Conservation (phyloP, 495 filamentous ascomycete species). For the Podospora didyma region DNA sequence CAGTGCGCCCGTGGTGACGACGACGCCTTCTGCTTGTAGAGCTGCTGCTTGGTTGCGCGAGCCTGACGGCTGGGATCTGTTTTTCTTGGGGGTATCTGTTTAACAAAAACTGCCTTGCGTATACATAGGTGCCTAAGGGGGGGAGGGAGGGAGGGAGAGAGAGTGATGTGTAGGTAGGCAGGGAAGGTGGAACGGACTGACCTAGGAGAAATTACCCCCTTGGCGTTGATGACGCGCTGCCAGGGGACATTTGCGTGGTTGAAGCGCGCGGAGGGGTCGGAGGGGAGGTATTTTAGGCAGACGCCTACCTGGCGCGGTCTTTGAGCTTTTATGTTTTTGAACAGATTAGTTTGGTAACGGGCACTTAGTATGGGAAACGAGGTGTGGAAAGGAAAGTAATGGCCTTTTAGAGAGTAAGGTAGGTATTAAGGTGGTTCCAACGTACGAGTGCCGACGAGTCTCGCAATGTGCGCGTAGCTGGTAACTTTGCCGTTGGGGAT, state of each 20-base stretch:
- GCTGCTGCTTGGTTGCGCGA: slow-evolving; percentile 64
- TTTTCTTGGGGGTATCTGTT: background rate
- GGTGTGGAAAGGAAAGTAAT: no score
- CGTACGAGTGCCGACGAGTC: slow-evolving; percentile 74
- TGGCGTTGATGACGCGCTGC: slow-evolving; percentile 88
- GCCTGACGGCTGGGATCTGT: slow-evolving; percentile 49
- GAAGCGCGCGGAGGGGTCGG: slow-evolving; percentile 45
- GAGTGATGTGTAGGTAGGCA: no score
- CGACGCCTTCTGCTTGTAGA: slow-evolving; percentile 65
- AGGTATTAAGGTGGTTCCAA: slow-evolving; percentile 4
- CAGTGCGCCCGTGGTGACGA: slow-evolving; percentile 57
- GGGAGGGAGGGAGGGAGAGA: background rate
- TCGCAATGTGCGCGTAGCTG: slow-evolving; percentile 84
- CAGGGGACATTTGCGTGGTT: slow-evolving; percentile 80
- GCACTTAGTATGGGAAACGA: no score
- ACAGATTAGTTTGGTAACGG: background rate
- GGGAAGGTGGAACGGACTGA: slow-evolving; percentile 28
- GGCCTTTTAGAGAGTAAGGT: background rate
- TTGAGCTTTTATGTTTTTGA: slow-evolving; percentile 44
- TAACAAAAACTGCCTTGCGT: background rate
- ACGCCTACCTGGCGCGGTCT: slow-evolving; percentile 80
- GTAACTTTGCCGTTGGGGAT: slow-evolving; percentile 81
- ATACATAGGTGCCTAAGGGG: background rate
- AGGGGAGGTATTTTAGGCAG: slow-evolving; percentile 78
- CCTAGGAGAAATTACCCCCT: slow-evolving; percentile 81